Conservation (phyloP, 805 yeast species). For the Ogataea corticis region DNA sequence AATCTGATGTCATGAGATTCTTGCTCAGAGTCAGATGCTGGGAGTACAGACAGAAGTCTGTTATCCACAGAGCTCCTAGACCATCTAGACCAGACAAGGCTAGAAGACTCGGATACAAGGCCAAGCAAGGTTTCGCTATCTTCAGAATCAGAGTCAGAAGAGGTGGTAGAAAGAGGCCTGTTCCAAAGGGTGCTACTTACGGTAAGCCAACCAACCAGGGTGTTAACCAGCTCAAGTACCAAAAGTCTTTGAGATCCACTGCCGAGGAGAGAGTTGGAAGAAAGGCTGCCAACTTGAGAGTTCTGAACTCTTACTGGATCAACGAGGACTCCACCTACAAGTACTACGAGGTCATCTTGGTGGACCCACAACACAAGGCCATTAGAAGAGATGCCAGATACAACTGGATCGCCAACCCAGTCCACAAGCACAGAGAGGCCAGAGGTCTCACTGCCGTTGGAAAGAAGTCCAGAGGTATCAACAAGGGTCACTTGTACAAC, state of each 20-base stretch:
- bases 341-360: conserved; percentile 96
- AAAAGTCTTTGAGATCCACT: conserved; percentile 94
- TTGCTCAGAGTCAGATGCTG: conserved; percentile 99
- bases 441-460: conserved; percentile 99
- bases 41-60: conserved; percentile 99
- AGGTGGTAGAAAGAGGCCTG: conserved; percentile 99
- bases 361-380: conserved; percentile 98
- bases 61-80: conserved; percentile 97
- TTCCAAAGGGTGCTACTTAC: conserved; percentile 99
- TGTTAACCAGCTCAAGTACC: conserved; percentile 98
- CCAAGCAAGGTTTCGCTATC: conserved; percentile 99
- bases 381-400: conserved; percentile 97
- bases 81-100: conserved; percentile 99
- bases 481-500: conserved; percentile 99
- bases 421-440: conserved; percentile 99
- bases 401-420: conserved; percentile 99
- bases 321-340: conserved; percentile 99
- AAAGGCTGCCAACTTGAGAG: conserved; percentile 98
- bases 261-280: conserved; percentile 99
- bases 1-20: conserved; percentile 99
- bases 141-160: conserved; percentile 99
- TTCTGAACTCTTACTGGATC: conserved; percentile 99
- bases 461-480: conserved; percentile 99
- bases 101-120: conserved; percentile 99
- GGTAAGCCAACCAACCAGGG: conserved; percentile 99